Evolutionary conservation across 23 red algal species (phyloP).

Genomic region (Pyropia haitanensis): DNA sequence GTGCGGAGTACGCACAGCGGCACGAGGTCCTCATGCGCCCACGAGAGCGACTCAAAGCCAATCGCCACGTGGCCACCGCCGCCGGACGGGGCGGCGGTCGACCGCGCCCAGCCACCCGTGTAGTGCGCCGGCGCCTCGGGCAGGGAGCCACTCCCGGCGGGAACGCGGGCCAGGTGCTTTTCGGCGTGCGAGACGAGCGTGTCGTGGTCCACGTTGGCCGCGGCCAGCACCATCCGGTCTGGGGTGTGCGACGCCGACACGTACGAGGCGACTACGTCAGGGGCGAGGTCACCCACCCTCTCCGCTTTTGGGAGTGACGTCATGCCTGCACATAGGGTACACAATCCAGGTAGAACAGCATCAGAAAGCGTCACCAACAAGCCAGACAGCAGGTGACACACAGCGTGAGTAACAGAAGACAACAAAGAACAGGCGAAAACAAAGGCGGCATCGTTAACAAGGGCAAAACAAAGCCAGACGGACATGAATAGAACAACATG

Average conservation of each 20-base stretch:
- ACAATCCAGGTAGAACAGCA: neutral
- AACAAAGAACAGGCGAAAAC: too few relatives aligned
- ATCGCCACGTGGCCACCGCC: constrained; percentile 78
- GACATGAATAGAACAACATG: too few relatives aligned
- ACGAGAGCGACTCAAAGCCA: constrained; percentile 78
- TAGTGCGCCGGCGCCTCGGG: constrained; percentile 32
- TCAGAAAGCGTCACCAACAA: neutral
- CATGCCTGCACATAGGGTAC: constrained; percentile 38
- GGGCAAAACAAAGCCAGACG: too few relatives aligned
- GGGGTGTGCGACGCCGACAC: constrained; percentile 32
- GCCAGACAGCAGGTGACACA: too few relatives aligned
- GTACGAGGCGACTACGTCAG: constrained; percentile 35
- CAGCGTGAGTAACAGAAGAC: too few relatives aligned
- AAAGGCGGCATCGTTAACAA: too few relatives aligned
- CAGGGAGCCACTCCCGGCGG: neutral
- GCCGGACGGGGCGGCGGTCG: constrained; percentile 23
- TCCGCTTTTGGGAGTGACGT: constrained; percentile 57
- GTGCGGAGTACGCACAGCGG: constrained; percentile 78
- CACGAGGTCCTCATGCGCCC: constrained; percentile 82
- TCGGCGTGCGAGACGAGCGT: constrained; percentile 50
- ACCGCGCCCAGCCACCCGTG: constrained; percentile 55
- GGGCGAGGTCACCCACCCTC: constrained; percentile 28
- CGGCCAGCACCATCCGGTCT: constrained; percentile 63
- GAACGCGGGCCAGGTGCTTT: constrained; percentile 19
- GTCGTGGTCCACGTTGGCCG: constrained; percentile 55